Evolutionary conservation across 73 alveolate genomes (phyloP), one percentile per base, ranked within the genome.

Genomic region (Effrenium voratum): DNA sequence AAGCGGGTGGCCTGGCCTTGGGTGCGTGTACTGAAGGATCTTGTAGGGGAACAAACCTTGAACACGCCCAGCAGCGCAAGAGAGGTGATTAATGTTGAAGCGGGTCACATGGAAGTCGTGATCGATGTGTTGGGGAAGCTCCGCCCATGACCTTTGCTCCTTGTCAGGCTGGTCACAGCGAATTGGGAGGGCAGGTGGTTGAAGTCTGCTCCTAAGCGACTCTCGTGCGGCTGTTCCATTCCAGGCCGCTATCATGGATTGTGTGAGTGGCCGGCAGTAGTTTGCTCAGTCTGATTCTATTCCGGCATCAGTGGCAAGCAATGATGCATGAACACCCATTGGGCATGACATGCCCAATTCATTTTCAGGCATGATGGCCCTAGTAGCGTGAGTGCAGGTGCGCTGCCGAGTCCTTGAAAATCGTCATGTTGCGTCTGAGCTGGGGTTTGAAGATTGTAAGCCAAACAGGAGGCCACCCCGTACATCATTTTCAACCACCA

Each of bases 131-230:
- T 66, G 0, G n/a, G 8, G 40, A 76, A 10, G 34, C 5, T 5
- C 76, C 30, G 79, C n/a, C n/a, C n/a, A n/a, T n/a, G n/a, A n/a
- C n/a, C n/a, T n/a, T n/a, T n/a, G n/a, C n/a, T 66, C 19, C 79
- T 16, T 26, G 60, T 38, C 41, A 79, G 91, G 91, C 91, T 32
- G 91, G 91, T 49, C 91, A 81, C 49, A 47, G 70, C 73, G 91
- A 49, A 57, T 12, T 81, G 49, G 47, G 91, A 45, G 47, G 47
- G 0, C 40, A 49, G 34, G 40, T 46, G 0, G 91, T 81, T 5
- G 73, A 79, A 68, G 90, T 45, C n/a, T 28, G n/a, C 47, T 5
- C 15, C 8, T 52, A 19, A n/a, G n/a, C n/a, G n/a, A n/a, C n/a
- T n/a, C n/a, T n/a, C n/a, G n/a, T n/a, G n/a, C n/a, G n/a, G n/a